Percentiles rank a stretch among this genome's conserved stretches.
phyloP scores from a whole-genome alignment of 306 rosid species.

The Vigna reflexopilosa region DNA sequence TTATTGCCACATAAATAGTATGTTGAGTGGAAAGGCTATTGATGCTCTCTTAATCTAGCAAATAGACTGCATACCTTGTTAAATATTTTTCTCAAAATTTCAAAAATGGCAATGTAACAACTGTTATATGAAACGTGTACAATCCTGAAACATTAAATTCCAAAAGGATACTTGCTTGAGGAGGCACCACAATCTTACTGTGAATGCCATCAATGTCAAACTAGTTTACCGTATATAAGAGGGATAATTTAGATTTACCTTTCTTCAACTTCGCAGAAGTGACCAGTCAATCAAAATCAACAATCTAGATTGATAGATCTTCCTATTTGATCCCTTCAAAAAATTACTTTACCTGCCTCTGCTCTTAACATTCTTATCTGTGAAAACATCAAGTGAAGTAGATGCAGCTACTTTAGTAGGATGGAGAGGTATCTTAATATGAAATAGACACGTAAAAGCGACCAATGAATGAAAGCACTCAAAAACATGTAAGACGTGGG shows the following conservation, averaged over 20 bases:
- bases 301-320: slow-evolving; percentile 34
- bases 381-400: slow-evolving; percentile 29
- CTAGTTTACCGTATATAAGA: slow-evolving; percentile 18
- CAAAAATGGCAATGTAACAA: slow-evolving; percentile 16
- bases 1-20: not conserved
- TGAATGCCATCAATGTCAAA: slow-evolving; percentile 41
- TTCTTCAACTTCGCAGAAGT: slow-evolving; percentile 29
- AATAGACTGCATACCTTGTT: slow-evolving; percentile 13
- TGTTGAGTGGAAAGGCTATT: not conserved
- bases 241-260: slow-evolving; percentile 24
- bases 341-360: slow-evolving; percentile 41
- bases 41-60: not conserved
- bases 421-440: not conserved
- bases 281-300: slow-evolving; percentile 19
- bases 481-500: slow-evolving; percentile 1
- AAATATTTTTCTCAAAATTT: slow-evolving; percentile 20
- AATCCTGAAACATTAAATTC: not conserved
- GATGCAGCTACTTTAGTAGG: slow-evolving; percentile 18
- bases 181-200: slow-evolving; percentile 14
- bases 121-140: slow-evolving; percentile 8
- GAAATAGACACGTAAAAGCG: slow-evolving; percentile 5
- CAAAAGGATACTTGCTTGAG: not conserved
- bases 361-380: slow-evolving; percentile 45
- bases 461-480: slow-evolving; percentile 22
- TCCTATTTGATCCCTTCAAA: slow-evolving; percentile 44